A percentile compares a stretch with the other conserved stretches of the same genome.
Conservation (phyloP, 495 filamentous ascomycete species). For the Aspergillus hancockii region DNA sequence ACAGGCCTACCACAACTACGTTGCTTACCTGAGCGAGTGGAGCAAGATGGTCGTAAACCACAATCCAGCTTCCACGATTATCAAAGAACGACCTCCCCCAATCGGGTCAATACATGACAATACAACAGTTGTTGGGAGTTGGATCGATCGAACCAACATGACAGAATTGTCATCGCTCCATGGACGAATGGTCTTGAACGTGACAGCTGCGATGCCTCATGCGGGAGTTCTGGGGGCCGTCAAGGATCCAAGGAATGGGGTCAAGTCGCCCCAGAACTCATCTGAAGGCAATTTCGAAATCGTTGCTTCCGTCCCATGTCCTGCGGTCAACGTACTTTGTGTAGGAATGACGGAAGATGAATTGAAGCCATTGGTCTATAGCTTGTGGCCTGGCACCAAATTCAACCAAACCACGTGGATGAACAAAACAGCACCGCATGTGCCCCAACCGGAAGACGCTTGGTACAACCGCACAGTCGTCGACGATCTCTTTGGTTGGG, state of each 20-base stretch:
- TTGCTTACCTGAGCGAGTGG: conserved; percentile 52
- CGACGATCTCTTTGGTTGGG: conserved; percentile 71
- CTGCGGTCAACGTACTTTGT: conserved; percentile 70
- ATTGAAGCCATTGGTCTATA: conserved; percentile 62
- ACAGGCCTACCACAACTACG: conserved; percentile 57
- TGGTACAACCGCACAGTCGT: conserved; percentile 61
- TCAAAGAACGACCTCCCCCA: conserved; percentile 49
- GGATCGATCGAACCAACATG: conserved; percentile 57
- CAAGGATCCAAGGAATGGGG: conserved; percentile 56
- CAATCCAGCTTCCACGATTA: conserved; percentile 36
- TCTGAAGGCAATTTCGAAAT: conserved; percentile 68
- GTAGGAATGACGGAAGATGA: conserved; percentile 59
- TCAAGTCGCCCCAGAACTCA: conserved; percentile 64
- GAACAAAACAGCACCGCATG: conserved; percentile 12
- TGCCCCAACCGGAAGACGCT: conserved; percentile 24
- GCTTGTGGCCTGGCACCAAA: conserved; percentile 47
- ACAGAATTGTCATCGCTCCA: conserved; percentile 43
- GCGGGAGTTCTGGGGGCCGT: conserved; percentile 64
- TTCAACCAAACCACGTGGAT: conserved; percentile 38
- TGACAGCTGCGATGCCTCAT: conserved; percentile 75
- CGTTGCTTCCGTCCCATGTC: conserved; percentile 63
- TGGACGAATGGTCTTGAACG: conserved; percentile 63
- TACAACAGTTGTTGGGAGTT: conserved; percentile 60
- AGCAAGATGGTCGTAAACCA: conserved; percentile 32
- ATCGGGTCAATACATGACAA: conserved; percentile 63